Evolutionary conservation across 2,329 filamentous ascomycete genomes (phyloP).

Genomic region (Cyclaneusma minus): DNA sequence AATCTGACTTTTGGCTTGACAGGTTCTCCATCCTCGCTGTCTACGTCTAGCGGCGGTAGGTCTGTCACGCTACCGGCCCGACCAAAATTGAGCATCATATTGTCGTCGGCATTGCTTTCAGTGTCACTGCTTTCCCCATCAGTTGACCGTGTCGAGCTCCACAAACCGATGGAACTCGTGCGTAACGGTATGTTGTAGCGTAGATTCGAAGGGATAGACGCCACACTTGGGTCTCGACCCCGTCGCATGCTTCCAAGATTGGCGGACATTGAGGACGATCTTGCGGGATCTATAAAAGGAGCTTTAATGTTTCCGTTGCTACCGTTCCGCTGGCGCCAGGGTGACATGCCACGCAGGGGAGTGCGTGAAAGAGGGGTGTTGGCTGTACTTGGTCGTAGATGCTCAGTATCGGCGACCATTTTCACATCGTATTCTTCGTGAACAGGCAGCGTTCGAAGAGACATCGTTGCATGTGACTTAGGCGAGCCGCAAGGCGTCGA

Average conservation of each 20-base stretch:
- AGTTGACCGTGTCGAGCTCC: conserved; percentile 26
- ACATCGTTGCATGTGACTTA: conserved; percentile 22
- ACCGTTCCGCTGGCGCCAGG: conserved; percentile 1
- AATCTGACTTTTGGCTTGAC: conserved; percentile 7
- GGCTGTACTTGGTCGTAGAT: conserved; percentile 34
- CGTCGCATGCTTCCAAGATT: conserved; percentile 18
- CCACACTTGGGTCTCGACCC: conserved; percentile 15
- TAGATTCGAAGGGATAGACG: conserved; percentile 11
- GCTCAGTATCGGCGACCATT: conserved; percentile 59
- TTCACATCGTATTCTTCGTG: conserved; percentile 58
- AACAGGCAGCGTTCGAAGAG: conserved; percentile 25
- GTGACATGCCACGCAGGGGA: conserved; percentile 2
- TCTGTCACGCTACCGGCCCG: conserved; percentile 12
- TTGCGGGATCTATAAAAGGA: not conserved
- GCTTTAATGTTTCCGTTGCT: too few relatives aligned
- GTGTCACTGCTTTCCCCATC: conserved; percentile 34
- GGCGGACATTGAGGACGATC: conserved; percentile 1
- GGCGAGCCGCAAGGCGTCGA: conserved; percentile 14
- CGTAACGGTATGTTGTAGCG: conserved; percentile 7
- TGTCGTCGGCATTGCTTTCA: conserved; percentile 13
- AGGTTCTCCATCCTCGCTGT: conserved; percentile 9
- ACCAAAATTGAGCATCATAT: conserved; percentile 36
- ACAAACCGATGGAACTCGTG: conserved; percentile 27
- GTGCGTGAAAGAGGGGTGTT: conserved; percentile 1
- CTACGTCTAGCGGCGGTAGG: conserved; percentile 7